Percentiles rank a stretch among this genome's conserved stretches.
phyloP scores from a whole-genome alignment of 2,329 filamentous ascomycete genomes.

The Fonsecaea erecta region DNA sequence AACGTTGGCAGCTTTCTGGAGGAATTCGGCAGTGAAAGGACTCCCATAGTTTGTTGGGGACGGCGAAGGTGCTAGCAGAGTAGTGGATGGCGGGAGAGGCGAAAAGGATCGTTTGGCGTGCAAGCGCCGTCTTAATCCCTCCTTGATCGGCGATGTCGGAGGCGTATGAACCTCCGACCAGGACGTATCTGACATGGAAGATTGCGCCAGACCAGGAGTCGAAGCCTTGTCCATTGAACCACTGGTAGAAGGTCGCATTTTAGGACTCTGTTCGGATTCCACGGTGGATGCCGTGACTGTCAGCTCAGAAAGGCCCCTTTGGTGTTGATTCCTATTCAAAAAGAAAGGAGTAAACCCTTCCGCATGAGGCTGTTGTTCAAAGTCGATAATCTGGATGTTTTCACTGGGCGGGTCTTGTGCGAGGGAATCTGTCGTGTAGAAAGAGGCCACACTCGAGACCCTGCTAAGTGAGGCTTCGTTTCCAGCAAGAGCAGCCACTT shows the following conservation, averaged over 20 bases:
- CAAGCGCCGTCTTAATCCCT: conserved; percentile 32
- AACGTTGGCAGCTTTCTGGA: conserved; percentile 77
- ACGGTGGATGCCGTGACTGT: conserved; percentile 39
- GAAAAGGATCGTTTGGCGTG: conserved; percentile 33
- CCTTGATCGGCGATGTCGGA: conserved; percentile 31
- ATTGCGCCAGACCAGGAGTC: conserved; percentile 52
- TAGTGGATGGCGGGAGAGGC: conserved; percentile 70
- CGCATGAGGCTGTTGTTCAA: conserved; percentile 17
- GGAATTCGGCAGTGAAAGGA: conserved; percentile 65
- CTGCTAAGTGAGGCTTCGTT: conserved; percentile 34
- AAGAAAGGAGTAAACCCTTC: conserved; percentile 27
- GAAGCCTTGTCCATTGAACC: conserved; percentile 40
- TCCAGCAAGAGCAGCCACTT: neutral
- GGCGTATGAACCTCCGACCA: conserved; percentile 48
- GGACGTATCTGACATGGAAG: conserved; percentile 48
- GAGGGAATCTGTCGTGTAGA: conserved; percentile 44
- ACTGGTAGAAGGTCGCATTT: conserved; percentile 19
- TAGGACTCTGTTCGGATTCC: conserved; percentile 20
- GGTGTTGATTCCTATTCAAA: conserved; percentile 33
- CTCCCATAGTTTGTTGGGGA: conserved; percentile 47
- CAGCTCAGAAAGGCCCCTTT: conserved; percentile 40
- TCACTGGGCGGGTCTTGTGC: conserved; percentile 13
- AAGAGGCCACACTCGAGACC: conserved; percentile 50
- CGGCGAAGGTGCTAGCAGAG: conserved; percentile 60
- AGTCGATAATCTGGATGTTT: conserved; percentile 17